Evolutionary conservation across 148 eudicot genomes (phyloP).

Genomic region (Cornus kousa): DNA sequence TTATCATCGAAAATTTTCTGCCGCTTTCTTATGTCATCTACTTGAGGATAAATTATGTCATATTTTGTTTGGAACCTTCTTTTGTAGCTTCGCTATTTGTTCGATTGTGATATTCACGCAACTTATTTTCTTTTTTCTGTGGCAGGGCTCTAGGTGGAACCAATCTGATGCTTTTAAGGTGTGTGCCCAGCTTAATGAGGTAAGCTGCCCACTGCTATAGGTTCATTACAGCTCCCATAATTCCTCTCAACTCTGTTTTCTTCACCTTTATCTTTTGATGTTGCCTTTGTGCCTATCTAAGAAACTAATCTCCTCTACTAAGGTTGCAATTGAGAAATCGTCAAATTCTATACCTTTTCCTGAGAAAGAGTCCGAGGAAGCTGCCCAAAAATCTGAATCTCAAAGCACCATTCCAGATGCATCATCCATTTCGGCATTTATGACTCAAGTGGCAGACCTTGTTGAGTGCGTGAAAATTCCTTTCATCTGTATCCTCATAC

Average conservation of each 20-base stretch:
- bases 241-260: background rate
- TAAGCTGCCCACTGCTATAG: slow-evolving; percentile 13
- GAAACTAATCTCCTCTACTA: slow-evolving; percentile 6
- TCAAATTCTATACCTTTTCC: slow-evolving; percentile 34
- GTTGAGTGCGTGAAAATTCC: slow-evolving; percentile 32
- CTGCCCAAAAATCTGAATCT: slow-evolving; percentile 14
- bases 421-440: slow-evolving; percentile 41
- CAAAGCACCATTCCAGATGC: slow-evolving; percentile 35
- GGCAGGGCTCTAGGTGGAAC: slow-evolving; percentile 30
- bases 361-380: slow-evolving; percentile 20
- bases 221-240: background rate
- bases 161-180: slow-evolving; percentile 34
- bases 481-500: background rate
- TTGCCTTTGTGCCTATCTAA: slow-evolving; percentile 12
- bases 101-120: background rate
- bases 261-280: background rate
- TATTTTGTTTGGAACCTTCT: background rate
- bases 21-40: no score
- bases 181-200: slow-evolving; percentile 44
- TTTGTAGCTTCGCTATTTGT: background rate
- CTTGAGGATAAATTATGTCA: background rate
- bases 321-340: slow-evolving; percentile 29
- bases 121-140: slow-evolving; percentile 2
- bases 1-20: background rate
- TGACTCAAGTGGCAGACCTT: slow-evolving; percentile 46